phyloP scores from a whole-genome alignment of 179 eudicot species.

The Drosera spatulata region DNA sequence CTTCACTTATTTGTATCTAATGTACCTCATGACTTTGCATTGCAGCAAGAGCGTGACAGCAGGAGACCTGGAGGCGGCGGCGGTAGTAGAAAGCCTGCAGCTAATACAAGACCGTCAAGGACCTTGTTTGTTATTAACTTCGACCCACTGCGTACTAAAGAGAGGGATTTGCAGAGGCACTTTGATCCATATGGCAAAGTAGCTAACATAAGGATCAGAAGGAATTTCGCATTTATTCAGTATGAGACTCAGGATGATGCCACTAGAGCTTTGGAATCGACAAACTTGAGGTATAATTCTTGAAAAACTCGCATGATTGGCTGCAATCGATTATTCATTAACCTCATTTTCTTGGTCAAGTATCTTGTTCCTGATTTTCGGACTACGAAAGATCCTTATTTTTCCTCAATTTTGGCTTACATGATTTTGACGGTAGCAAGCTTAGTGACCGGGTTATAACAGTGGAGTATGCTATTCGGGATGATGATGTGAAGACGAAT shows the following conservation, averaged over 20 bases:
- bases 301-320: neutral
- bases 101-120: constrained; percentile 58
- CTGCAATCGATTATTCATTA: too few species aligned
- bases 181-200: constrained; percentile 74
- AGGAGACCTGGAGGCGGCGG: constrained; percentile 27
- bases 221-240: constrained; percentile 78
- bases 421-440: constrained; percentile 35
- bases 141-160: constrained; percentile 48
- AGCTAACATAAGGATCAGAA: constrained; percentile 64
- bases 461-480: constrained; percentile 81
- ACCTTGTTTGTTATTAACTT: constrained; percentile 82
- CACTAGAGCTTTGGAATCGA: constrained; percentile 65
- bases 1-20: too few species aligned
- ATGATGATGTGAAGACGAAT: constrained; percentile 49
- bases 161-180: constrained; percentile 76
- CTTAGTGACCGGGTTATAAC: constrained; percentile 77
- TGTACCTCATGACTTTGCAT: too few species aligned
- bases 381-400: too few species aligned
- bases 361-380: too few species aligned
- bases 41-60: constrained; percentile 67
- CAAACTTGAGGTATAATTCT: constrained; percentile 50
- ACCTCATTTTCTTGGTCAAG: too few species aligned
- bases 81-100: constrained; percentile 31
- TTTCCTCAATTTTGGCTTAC: too few species aligned
- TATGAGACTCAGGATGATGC: constrained; percentile 80